Percentiles rank a stretch among this genome's conserved stretches.
These are phyloP conservation scores for Carex scoparia DNA, from an alignment of 176 grass and related monocot genomes.

Conservation along the genomic window DNA sequence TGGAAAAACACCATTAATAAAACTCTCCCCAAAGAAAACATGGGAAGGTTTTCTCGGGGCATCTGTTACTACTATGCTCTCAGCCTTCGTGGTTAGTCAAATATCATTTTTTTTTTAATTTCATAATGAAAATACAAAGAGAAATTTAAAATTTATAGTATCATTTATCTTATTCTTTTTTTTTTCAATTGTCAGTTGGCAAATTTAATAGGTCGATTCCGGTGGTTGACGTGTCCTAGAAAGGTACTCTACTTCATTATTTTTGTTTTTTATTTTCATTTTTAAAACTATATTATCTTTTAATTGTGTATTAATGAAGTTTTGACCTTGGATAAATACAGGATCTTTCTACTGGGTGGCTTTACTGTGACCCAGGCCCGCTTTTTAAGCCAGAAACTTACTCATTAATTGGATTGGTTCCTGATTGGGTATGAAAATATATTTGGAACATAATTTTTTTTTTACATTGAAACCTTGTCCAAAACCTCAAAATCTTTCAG, in stretches of 20 bases:
- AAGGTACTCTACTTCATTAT: constrained; percentile 35
- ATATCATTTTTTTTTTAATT: constrained; percentile 6
- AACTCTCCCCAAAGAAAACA: constrained; percentile 92
- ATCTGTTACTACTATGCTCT: constrained; percentile 70
- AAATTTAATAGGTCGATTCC: constrained; percentile 79
- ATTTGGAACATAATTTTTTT: background rate
- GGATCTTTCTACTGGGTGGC: constrained; percentile 83
- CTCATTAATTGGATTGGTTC: constrained; percentile 40
- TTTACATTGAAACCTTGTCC: background rate
- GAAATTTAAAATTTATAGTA: background rate
- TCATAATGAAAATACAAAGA: background rate
- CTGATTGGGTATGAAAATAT: constrained; percentile 50
- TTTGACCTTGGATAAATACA: constrained; percentile 18
- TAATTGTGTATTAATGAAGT: background rate
- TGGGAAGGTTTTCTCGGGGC: constrained; percentile 92
- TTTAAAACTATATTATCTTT: background rate
- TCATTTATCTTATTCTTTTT: constrained; percentile 10
- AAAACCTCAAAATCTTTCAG: background rate
- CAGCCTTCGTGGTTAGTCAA: constrained; percentile 77
- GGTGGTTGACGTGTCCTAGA: constrained; percentile 79
- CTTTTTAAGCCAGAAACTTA: constrained; percentile 76
- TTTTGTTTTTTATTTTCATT: background rate
- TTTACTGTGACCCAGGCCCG: constrained; percentile 69
- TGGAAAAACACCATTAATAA: constrained; percentile 87
- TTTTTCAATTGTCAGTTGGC: constrained; percentile 51